Conservation (phyloP, 192 early-diverging fungal genomes). For the Rhizophagus sp. region DNA sequence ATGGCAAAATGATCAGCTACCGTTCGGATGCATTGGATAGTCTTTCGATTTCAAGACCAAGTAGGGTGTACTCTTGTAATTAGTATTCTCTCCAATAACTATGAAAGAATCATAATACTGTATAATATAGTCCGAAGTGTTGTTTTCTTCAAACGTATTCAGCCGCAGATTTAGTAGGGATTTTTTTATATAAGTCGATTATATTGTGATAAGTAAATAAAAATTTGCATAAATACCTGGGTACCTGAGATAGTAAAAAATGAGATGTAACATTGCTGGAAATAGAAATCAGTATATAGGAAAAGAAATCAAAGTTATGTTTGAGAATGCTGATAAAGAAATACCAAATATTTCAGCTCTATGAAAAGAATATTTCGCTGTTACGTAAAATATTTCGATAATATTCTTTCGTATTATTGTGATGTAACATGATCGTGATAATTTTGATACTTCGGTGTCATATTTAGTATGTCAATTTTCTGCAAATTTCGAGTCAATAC, state of each 20-base stretch:
- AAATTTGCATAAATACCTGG: too few relatives aligned
- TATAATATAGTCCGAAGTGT: neutral
- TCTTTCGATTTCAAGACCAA: neutral
- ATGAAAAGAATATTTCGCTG: too few relatives aligned
- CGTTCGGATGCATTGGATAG: conserved; percentile 9
- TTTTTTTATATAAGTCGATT: neutral
- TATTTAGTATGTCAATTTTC: neutral
- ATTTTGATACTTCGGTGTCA: neutral
- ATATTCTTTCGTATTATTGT: too few relatives aligned
- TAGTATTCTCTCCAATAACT: neutral
- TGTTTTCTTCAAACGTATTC: neutral
- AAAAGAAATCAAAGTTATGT: too few relatives aligned
- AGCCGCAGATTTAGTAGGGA: too few relatives aligned
- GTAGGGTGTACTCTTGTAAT: neutral
- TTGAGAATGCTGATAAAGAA: too few relatives aligned
- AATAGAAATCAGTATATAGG: conserved; percentile 22
- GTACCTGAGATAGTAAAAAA: neutral
- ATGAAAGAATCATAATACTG: neutral
- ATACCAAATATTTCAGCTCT: too few relatives aligned
- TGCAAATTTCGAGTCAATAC: neutral
- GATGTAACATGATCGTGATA: too few relatives aligned
- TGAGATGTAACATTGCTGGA: neutral
- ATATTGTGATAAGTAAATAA: neutral
- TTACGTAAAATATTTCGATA: too few relatives aligned
- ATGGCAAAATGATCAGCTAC: too few relatives aligned